Evolutionary conservation across 768 basidiomycete species (phyloP).

Genomic region (Leccinellum albellum): DNA sequence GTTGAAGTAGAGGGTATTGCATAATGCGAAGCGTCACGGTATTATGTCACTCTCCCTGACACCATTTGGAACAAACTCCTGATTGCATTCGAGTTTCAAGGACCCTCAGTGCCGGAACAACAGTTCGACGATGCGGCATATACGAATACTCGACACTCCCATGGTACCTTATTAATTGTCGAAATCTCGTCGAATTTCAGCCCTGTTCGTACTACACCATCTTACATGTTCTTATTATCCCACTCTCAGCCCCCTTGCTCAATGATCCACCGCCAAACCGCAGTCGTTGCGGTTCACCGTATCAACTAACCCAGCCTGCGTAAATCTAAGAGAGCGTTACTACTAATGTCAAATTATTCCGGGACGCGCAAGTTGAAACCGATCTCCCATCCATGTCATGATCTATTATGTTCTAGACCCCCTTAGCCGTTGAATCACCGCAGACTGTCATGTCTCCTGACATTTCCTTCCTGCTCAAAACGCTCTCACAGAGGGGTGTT

Average conservation of each 20-base stretch:
- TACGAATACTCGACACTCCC: background rate
- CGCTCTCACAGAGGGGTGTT: background rate
- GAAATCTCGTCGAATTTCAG: background rate
- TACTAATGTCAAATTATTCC: too few relatives aligned
- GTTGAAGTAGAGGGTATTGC: constrained; percentile 1
- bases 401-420: background rate
- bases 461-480: background rate
- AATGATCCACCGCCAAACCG: background rate
- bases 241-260: background rate
- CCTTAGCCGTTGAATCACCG: background rate
- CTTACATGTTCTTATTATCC: background rate
- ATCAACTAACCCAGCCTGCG: background rate
- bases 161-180: background rate
- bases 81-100: background rate
- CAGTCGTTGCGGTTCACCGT: background rate
- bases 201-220: background rate
- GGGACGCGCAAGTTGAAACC: background rate
- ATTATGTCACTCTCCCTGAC: too few relatives aligned
- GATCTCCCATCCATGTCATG: background rate
- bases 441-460: background rate
- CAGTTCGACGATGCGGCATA: background rate
- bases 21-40: too few relatives aligned
- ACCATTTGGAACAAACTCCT: too few relatives aligned
- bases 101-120: background rate
- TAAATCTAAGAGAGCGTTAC: background rate